A percentile compares a stretch with the other conserved stretches of the same genome.
Conservation (phyloP, 192 early-diverging fungal genomes). For the Paraglomus occultum region DNA sequence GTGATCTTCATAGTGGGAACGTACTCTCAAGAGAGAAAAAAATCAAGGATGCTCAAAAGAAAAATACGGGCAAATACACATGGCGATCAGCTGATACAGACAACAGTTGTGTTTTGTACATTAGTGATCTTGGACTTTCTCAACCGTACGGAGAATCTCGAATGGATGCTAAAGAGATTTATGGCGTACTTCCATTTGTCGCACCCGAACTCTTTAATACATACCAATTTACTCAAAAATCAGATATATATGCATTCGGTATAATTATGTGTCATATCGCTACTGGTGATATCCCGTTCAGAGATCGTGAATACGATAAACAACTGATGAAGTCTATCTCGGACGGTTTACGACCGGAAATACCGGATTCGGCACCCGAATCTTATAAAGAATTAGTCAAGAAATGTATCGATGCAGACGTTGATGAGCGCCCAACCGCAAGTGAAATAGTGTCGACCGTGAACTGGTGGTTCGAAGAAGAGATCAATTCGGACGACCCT, state of each 20-base stretch:
- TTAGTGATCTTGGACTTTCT: too few species aligned
- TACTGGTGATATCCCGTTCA: constrained; percentile 6
- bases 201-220: constrained; percentile 8
- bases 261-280: constrained; percentile 27
- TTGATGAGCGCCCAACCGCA: constrained; percentile 17
- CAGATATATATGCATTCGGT: constrained; percentile 28
- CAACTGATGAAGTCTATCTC: constrained; percentile 13
- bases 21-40: neutral
- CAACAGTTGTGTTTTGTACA: too few species aligned
- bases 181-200: constrained; percentile 7
- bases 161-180: neutral
- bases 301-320: constrained; percentile 3
- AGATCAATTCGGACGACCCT: too few species aligned
- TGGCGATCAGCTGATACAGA: too few species aligned
- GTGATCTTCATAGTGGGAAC: constrained; percentile 22
- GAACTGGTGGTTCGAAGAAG: neutral
- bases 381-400: constrained; percentile 12
- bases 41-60: too few species aligned
- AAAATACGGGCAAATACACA: too few species aligned
- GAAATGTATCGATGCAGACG: constrained; percentile 22
- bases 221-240: neutral
- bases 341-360: constrained; percentile 25
- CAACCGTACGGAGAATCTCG: too few species aligned
- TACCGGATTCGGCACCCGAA: constrained; percentile 6
- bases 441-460: constrained; percentile 14